phyloP scores from a whole-genome alignment of 345 rosid species.

The Excoecaria agallocha region DNA sequence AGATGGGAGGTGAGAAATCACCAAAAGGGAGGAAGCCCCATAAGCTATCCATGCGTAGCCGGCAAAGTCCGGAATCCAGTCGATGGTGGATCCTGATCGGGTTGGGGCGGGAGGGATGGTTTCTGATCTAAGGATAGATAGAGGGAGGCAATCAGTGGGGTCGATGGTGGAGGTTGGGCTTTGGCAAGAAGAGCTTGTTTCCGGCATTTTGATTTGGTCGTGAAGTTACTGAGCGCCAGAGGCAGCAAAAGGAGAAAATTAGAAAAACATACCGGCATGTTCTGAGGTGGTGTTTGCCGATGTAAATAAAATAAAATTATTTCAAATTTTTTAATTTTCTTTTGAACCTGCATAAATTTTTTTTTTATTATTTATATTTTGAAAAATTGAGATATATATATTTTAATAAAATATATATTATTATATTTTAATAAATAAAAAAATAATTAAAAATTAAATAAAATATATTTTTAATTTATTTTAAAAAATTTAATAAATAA shows the following conservation, averaged over 20 bases:
- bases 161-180: conserved; percentile 33
- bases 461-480: too few relatives aligned
- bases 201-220: conserved; percentile 36
- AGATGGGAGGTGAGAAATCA: conserved; percentile 86
- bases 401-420: too few relatives aligned
- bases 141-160: conserved; percentile 57
- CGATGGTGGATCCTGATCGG: conserved; percentile 58
- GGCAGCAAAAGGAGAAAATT: neutral
- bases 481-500: too few relatives aligned
- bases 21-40: conserved; percentile 84
- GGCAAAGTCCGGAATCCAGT: conserved; percentile 78
- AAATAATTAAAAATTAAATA: too few relatives aligned
- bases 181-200: conserved; percentile 24
- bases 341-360: too few relatives aligned
- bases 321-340: too few relatives aligned
- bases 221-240: neutral
- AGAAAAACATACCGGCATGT: too few relatives aligned
- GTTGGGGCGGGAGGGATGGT: conserved; percentile 66
- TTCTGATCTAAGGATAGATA: conserved; percentile 59
- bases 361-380: too few relatives aligned
- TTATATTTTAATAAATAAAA: too few relatives aligned
- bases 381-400: too few relatives aligned
- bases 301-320: too few relatives aligned
- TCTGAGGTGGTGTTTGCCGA: too few relatives aligned
- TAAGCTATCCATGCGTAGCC: conserved; percentile 95